Conservation (phyloP, 2,329 filamentous ascomycete species). For the Cryphonectria nitschkei region DNA sequence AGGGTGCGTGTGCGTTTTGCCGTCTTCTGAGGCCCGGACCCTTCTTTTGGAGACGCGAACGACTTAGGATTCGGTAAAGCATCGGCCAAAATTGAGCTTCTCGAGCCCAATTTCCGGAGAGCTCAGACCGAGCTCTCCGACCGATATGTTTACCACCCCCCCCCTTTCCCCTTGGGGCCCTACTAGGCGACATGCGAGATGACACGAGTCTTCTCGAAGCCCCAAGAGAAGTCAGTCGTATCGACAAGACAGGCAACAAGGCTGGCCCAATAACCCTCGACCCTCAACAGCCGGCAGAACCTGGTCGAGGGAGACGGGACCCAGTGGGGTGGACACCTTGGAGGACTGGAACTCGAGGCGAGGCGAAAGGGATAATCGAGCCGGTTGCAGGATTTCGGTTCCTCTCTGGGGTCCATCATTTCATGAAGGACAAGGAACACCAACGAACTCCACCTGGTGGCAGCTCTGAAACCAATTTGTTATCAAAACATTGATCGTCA, state of each 20-base stretch:
- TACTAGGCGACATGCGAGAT: not conserved
- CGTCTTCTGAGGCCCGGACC: not conserved
- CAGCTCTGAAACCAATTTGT: constrained; percentile 22
- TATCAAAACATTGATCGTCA: not conserved
- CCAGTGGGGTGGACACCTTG: not conserved
- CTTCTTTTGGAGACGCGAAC: not conserved
- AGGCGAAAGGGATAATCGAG: constrained; percentile 18
- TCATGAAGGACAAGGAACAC: constrained; percentile 4
- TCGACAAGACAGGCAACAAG: constrained; percentile 1
- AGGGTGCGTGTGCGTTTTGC: not conserved
- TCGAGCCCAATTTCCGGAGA: constrained; percentile 1
- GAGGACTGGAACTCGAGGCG: not conserved
- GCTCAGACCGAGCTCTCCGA: not conserved
- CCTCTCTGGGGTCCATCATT: constrained; percentile 12
- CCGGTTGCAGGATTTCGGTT: constrained; percentile 12
- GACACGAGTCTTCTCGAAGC: constrained; percentile 17
- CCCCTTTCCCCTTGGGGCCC: not conserved
- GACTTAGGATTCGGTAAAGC: not conserved
- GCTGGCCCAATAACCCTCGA: not conserved
- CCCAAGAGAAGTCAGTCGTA: not conserved
- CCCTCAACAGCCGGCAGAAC: not conserved
- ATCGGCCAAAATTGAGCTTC: constrained; percentile 1
- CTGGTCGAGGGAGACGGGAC: not conserved
- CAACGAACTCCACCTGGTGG: not conserved
- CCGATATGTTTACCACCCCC: not conserved